These are phyloP conservation scores for Alternaria triticina DNA, from an alignment of 2,329 filamentous ascomycete species.

Conservation along the genomic window DNA sequence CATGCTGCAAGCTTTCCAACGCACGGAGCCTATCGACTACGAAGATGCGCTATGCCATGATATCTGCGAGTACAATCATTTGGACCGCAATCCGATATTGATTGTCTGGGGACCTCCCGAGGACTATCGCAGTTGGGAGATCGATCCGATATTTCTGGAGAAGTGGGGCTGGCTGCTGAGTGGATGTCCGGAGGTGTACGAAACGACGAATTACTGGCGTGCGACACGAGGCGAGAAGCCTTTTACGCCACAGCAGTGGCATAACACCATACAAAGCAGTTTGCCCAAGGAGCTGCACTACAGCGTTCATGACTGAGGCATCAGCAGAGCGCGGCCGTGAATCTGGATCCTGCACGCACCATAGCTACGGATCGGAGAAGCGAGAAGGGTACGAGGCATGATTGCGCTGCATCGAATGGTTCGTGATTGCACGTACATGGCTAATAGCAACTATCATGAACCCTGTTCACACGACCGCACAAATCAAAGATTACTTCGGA, in stretches of 20 bases:
- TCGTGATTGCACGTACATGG: neutral
- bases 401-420: neutral
- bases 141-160: conserved; percentile 52
- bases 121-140: conserved; percentile 57
- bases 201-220: conserved; percentile 31
- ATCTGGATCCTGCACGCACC: neutral
- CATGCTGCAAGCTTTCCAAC: conserved; percentile 20
- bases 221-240: conserved; percentile 14
- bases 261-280: neutral
- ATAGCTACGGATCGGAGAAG: too few species aligned
- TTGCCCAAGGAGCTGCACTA: neutral
- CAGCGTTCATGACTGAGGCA: neutral
- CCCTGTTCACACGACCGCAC: neutral
- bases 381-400: neutral
- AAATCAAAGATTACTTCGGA: neutral
- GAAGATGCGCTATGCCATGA: conserved; percentile 32
- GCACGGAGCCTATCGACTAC: conserved; percentile 41
- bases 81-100: conserved; percentile 26
- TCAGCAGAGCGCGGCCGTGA: neutral
- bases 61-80: conserved; percentile 10
- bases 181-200: conserved; percentile 49
- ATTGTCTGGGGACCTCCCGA: conserved; percentile 60
- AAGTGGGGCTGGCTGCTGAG: conserved; percentile 55
- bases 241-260: conserved; percentile 10
- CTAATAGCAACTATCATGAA: neutral